Evolutionary conservation across 257 asterid genomes (phyloP), one percentile per base, ranked within the genome.

Genomic region (Solanum microdontum): DNA sequence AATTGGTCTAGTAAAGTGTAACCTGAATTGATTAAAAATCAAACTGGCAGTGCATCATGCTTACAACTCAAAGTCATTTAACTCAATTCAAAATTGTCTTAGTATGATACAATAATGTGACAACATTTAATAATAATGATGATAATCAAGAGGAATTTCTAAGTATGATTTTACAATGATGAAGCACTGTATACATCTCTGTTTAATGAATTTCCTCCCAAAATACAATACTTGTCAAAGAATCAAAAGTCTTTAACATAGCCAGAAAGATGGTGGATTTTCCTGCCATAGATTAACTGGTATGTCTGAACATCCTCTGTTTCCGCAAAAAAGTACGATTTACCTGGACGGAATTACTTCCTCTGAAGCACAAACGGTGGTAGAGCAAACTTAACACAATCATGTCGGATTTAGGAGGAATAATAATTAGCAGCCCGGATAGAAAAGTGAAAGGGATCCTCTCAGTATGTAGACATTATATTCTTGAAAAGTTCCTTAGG

Each of bases 401-500:
- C 12, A 77, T 62, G 68, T 33, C 11, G n/a, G 37, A 84, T 70
- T 8, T 73, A 17, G 26, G 62, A 39, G 84, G 64, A 80, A 33
- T 62, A 58, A 43, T 24, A 77, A 40, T 24, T 77, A 79, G 84
- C 66, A 79, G 84, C 15, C 24, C 5, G 0, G 26, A 13, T 80
- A 28, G 28, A 45, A 80, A 80, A 45, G 40, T 5, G 3, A 45
- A 26, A 24, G 39, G 60, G 66, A 43, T 36, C 88, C 58, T 70
- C 3, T 93, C 91, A 91, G 58, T 86, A 87, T 85, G 90, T 91
- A 75, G 91, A 85, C 94, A 92, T 92, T 88, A 93, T 92, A 77
- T 89, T 94, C 90, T 91, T 88, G 74, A 96, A 97, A 51, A 94
- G 94, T 86, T 94, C 95, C 93, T 95, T 97, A 3, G 98, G 99